phyloP scores from a whole-genome alignment of 1,139 yeast genomes.

The Debaryomyces sp. region DNA sequence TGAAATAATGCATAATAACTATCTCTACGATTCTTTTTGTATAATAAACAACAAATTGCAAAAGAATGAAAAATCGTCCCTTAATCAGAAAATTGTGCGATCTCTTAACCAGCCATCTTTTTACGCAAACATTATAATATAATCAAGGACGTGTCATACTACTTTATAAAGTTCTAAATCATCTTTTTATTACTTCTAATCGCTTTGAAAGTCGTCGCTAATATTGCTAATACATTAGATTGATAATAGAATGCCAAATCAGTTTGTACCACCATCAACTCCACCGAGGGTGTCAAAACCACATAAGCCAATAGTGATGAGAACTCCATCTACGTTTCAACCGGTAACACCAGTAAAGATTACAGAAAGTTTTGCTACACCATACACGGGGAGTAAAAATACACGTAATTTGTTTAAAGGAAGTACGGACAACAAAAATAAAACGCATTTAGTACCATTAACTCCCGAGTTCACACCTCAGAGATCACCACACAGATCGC shows the following conservation, averaged over 20 bases:
- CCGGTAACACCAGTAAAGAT: conserved; percentile 10
- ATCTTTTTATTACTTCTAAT: neutral
- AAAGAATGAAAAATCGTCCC: neutral
- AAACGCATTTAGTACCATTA: conserved; percentile 4
- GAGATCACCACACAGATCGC: conserved; percentile 7
- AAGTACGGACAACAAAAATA: neutral
- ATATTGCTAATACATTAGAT: neutral
- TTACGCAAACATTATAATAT: neutral
- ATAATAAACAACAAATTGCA: neutral
- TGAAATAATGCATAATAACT: neutral
- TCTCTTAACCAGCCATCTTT: conserved; percentile 5
- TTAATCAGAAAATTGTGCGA: conserved; percentile 1
- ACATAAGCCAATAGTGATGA: neutral
- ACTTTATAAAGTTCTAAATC: neutral
- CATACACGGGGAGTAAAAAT: neutral
- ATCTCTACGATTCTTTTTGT: neutral
- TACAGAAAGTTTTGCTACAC: conserved; percentile 1
- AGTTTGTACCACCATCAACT: conserved; percentile 13
- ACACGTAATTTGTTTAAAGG: neutral
- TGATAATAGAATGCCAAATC: conserved; percentile 7
- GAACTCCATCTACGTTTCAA: conserved; percentile 7
- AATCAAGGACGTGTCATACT: conserved; percentile 3
- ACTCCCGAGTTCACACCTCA: conserved; percentile 14
- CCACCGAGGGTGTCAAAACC: conserved; percentile 12
- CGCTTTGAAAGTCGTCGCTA: neutral